A percentile compares a stretch with the other conserved stretches of the same genome.
These are phyloP conservation scores for Xylariaceae sp. DNA, from an alignment of 2,329 filamentous ascomycete genomes.

Conservation along the genomic window DNA sequence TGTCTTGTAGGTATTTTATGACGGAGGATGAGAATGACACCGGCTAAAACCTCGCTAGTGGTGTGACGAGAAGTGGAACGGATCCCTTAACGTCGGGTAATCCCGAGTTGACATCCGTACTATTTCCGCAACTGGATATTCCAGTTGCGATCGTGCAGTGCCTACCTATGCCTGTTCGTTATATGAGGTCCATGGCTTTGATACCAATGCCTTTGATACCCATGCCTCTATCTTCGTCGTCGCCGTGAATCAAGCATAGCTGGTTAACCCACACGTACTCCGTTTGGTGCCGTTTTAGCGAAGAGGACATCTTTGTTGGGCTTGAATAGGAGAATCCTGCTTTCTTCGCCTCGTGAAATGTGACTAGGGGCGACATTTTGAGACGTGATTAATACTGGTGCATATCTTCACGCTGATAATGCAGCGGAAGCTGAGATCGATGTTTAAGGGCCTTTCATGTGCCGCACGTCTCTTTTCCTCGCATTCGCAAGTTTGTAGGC, in stretches of 20 bases:
- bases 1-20: constrained; percentile 22
- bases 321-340: constrained; percentile 17
- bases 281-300: constrained; percentile 15
- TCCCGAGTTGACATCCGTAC: constrained; percentile 19
- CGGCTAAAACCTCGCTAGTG: constrained; percentile 16
- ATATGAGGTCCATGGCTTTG: constrained; percentile 23
- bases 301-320: constrained; percentile 22
- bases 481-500: constrained; percentile 15
- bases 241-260: constrained; percentile 22
- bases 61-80: constrained; percentile 14
- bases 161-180: constrained; percentile 21
- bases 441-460: constrained; percentile 14
- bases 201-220: constrained; percentile 20
- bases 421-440: constrained; percentile 22
- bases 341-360: constrained; percentile 21
- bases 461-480: constrained; percentile 17
- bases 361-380: constrained; percentile 22
- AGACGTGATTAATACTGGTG: constrained; percentile 18
- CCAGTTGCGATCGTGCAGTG: constrained; percentile 22
- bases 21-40: constrained; percentile 18
- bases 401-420: constrained; percentile 23
- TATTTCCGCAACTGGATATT: too few species aligned
- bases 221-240: constrained; percentile 15
- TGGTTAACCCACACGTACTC: constrained; percentile 22
- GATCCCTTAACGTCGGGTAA: constrained; percentile 18